Evolutionary conservation across 169 alveolate genomes (phyloP).

Genomic region (Cryptosporidium parvum): DNA sequence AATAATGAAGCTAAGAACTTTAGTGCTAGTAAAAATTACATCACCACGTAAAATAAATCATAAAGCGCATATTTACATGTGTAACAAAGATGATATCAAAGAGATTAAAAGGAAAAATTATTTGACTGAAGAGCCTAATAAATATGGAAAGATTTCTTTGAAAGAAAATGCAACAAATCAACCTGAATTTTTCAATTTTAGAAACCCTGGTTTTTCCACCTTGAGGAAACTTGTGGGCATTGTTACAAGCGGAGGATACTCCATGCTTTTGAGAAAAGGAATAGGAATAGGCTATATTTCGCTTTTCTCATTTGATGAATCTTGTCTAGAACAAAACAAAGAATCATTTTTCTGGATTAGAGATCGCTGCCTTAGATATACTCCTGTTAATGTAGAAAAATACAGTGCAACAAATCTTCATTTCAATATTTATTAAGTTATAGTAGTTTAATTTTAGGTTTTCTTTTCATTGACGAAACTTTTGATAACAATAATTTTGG

Average conservation of each 20-base stretch:
- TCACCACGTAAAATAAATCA: conserved; percentile 7
- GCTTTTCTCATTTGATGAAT: conserved; percentile 7
- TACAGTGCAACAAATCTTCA: not conserved
- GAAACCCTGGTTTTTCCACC: not conserved
- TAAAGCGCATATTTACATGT: conserved; percentile 52
- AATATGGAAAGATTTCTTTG: not conserved
- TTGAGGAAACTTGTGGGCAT: conserved; percentile 63
- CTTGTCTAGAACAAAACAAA: conserved; percentile 4
- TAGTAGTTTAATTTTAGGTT: not conserved
- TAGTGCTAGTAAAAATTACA: conserved; percentile 31
- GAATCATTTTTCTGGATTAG: conserved; percentile 59
- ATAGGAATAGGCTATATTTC: conserved; percentile 71
- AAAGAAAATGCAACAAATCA: not conserved
- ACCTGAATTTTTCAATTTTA: not conserved
- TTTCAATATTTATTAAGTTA: conserved; percentile 37
- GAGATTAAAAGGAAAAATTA: not conserved
- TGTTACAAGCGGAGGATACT: conserved; percentile 63
- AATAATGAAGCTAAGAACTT: not conserved
- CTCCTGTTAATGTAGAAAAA: conserved; percentile 51
- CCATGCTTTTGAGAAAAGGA: conserved; percentile 41
- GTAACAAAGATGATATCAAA: conserved; percentile 11
- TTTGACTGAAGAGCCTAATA: conserved; percentile 30
- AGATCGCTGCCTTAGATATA: conserved; percentile 16
- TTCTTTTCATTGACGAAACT: conserved; percentile 44
- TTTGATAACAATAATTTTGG: conserved; percentile 49